Conservation (phyloP, 805 yeast species). For the Ogataea trehaloabstinens region DNA sequence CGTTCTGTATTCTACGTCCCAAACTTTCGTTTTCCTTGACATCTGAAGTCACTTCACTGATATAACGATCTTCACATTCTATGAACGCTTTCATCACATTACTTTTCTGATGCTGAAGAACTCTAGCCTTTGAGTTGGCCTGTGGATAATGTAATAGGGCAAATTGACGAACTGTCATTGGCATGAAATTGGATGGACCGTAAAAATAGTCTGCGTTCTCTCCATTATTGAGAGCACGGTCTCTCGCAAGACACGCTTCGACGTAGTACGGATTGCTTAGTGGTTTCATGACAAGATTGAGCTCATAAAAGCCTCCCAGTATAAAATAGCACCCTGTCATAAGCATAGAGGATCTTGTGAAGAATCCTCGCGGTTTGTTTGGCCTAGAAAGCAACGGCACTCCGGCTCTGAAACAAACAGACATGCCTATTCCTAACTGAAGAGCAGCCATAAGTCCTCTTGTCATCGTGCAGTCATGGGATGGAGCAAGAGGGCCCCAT, state of each 20-base stretch:
- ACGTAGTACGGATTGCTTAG: constrained; percentile 26
- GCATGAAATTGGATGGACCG: constrained; percentile 47
- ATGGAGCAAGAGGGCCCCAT: constrained; percentile 36
- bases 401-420: constrained; percentile 11
- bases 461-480: constrained; percentile 31
- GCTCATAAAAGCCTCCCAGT: constrained; percentile 22
- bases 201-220: constrained; percentile 45
- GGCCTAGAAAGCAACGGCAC: not conserved
- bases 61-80: constrained; percentile 1
- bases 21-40: constrained; percentile 6
- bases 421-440: constrained; percentile 26
- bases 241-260: constrained; percentile 26
- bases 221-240: constrained; percentile 34
- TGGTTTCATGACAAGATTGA: constrained; percentile 12
- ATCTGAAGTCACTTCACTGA: not conserved
- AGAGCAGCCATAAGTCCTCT: constrained; percentile 25
- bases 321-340: constrained; percentile 10
- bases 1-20: constrained; percentile 8
- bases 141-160: constrained; percentile 24
- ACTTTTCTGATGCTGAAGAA: constrained; percentile 15
- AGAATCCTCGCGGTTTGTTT: not conserved
- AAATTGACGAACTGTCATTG: constrained; percentile 38
- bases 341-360: constrained; percentile 4
- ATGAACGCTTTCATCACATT: constrained; percentile 9
- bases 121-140: constrained; percentile 17